A percentile compares a stretch with the other conserved stretches of the same genome.
phyloP scores from a whole-genome alignment of 1,284 basidiomycete species.

The Mrakiaceae sp. region DNA sequence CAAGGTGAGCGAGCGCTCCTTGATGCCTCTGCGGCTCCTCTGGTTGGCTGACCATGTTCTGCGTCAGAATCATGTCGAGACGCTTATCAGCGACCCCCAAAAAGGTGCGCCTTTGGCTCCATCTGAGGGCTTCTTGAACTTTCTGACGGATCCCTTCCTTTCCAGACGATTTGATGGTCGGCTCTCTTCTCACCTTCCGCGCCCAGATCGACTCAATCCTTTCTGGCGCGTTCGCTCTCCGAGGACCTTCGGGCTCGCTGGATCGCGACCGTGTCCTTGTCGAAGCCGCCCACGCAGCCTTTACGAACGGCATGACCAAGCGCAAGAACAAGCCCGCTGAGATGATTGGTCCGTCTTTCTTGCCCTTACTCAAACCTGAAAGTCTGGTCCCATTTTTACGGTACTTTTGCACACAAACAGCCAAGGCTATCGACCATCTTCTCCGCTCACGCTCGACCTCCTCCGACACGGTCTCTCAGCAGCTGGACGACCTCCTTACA shows the following conservation, averaged over 20 bases:
- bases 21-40: too few species aligned
- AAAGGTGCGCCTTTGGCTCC: background rate
- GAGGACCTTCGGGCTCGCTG: background rate
- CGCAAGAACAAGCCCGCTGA: constrained; percentile 13
- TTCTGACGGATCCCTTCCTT: background rate
- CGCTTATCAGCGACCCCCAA: constrained; percentile 2
- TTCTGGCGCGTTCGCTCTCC: constrained; percentile 2
- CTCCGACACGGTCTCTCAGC: constrained; percentile 56
- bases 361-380: background rate
- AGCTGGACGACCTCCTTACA: constrained; percentile 64
- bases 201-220: constrained; percentile 1
- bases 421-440: constrained; percentile 74
- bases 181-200: constrained; percentile 3
- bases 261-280: background rate
- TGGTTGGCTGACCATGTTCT: too few species aligned
- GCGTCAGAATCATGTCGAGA: constrained; percentile 1
- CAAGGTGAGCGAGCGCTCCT: background rate
- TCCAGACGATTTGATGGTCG: constrained; percentile 13
- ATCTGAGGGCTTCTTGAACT: too few species aligned
- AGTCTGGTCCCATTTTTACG: too few species aligned
- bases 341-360: constrained; percentile 10
- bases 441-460: constrained; percentile 67
- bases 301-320: constrained; percentile 8
- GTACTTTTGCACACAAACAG: constrained; percentile 32
- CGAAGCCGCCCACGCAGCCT: constrained; percentile 7